Base-by-base conservation (phyloP, 208 protist genomes). In the Acanthamoeba healyi region DNA sequence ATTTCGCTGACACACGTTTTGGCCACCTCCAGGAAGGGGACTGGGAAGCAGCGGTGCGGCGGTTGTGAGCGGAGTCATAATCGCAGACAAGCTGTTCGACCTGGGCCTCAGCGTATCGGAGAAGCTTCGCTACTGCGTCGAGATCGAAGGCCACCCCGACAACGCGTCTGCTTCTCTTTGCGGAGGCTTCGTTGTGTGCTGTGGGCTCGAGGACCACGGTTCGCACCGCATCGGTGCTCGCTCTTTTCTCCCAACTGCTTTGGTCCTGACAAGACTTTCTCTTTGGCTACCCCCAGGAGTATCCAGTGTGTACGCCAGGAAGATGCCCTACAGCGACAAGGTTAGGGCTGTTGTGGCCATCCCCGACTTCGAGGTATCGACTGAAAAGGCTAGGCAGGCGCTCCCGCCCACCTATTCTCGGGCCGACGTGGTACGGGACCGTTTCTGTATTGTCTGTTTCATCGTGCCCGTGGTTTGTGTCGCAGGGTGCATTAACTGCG, bases 61-160 rank as follows among this genome's bases (percentile, higher is more conserved):
- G 10, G 87, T 74, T 1, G 87, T 92, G n/a, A 40, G 40, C 42
- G 87, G 87, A 70, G 87, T 92, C n/a, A 36, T 92, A n/a, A 49
- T 92, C 42, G 87, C 87, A 0, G 44, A 92, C 44, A 49, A 77
- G 54, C 87, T 92, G n/a, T 49, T 67, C 34, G 63, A 77, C 6
- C 26, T 92, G 19, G 9, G 63, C 29, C 40, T 92, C 7, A 56
- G 15, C 26, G 29, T 26, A 5, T 7, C 34, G 7, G 17, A 92
- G n/a, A 67, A 51, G 63, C 63, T 92, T 3, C 61, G 61, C 34
- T 92, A 92, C 44, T 67, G 58, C 34, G 44, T 56, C 29, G 61
- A 67, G 40, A 92, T 92, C 17, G 87, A 92, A 44, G 87, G 87
- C 29, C 87, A 92, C 77, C 87, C 87, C 40, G 87, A 92, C 63